Percentiles rank a stretch among this genome's conserved stretches.
These are phyloP conservation scores for Closterium sp. DNA, from an alignment of 139 green algal species.

Conservation along the genomic window DNA sequence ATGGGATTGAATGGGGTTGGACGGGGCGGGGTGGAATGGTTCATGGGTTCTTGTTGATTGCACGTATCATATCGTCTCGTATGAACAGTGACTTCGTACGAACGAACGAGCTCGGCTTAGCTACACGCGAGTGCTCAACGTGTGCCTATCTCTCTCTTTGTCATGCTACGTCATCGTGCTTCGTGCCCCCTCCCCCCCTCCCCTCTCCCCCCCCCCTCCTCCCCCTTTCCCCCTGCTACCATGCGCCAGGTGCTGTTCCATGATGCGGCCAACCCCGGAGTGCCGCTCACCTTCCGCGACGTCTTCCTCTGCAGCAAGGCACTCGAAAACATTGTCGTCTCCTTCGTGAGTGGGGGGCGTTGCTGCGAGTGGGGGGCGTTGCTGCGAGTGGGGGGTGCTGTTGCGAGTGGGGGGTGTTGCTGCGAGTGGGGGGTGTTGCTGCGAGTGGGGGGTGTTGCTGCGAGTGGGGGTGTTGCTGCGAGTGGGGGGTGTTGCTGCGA, in stretches of 20 bases:
- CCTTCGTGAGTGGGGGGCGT: slow-evolving; percentile 19
- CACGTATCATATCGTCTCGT: too few species aligned
- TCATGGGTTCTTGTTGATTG: too few species aligned
- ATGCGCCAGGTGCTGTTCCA: not conserved
- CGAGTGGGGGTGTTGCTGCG: not conserved
- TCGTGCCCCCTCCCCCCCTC: too few species aligned
- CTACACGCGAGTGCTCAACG: too few species aligned
- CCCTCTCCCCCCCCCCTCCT: too few species aligned
- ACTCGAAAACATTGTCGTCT: slow-evolving; percentile 42
- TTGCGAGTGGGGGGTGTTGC: not conserved
- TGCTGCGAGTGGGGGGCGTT: not conserved
- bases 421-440: not conserved
- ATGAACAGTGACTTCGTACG: too few species aligned
- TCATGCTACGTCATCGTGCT: too few species aligned
- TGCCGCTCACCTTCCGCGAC: slow-evolving; percentile 45
- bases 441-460: not conserved
- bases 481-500: not conserved
- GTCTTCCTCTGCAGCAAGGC: slow-evolving; percentile 44
- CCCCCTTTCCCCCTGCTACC: too few species aligned
- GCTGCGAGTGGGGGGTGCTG: too few species aligned
- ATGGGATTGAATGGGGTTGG: not conserved
- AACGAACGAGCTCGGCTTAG: too few species aligned
- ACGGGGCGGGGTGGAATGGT: not conserved
- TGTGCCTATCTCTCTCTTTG: too few species aligned
- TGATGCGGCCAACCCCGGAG: slow-evolving; percentile 18